These are phyloP conservation scores for Physocladia obscura DNA, from an alignment of 192 early-diverging fungal species.

Conservation along the genomic window DNA sequence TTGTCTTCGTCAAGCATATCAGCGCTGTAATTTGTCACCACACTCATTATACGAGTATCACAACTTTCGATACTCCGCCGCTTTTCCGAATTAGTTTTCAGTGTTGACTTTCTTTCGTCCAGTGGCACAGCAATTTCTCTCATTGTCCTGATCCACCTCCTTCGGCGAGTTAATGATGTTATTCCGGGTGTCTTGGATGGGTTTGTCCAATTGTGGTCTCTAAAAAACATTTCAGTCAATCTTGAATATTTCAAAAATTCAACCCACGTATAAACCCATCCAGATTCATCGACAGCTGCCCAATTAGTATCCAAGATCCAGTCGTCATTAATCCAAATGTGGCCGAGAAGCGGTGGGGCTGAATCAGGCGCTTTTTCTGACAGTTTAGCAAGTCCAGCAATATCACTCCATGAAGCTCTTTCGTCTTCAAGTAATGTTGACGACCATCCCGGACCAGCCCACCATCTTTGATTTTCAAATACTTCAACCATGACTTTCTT, in stretches of 20 bases:
- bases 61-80: no score
- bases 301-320: slow-evolving; percentile 16
- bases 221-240: background rate
- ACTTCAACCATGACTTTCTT: slow-evolving; percentile 6
- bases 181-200: background rate
- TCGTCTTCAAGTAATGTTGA: slow-evolving; percentile 9
- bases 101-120: no score
- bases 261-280: slow-evolving; percentile 23
- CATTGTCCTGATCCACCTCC: slow-evolving; percentile 21
- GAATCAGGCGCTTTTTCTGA: background rate
- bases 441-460: slow-evolving; percentile 29
- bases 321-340: slow-evolving; percentile 15
- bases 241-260: background rate
- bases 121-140: background rate
- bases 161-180: slow-evolving; percentile 13
- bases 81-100: no score
- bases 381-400: background rate
- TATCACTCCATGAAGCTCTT: slow-evolving; percentile 9
- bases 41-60: background rate
- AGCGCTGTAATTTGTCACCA: background rate
- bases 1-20: background rate
- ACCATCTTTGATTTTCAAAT: slow-evolving; percentile 28
- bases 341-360: background rate
- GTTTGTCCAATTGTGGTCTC: slow-evolving; percentile 21
- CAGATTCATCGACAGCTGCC: slow-evolving; percentile 11